Conservation (phyloP, 2,329 filamentous ascomycete species). For the Cladophialophora immunda region DNA sequence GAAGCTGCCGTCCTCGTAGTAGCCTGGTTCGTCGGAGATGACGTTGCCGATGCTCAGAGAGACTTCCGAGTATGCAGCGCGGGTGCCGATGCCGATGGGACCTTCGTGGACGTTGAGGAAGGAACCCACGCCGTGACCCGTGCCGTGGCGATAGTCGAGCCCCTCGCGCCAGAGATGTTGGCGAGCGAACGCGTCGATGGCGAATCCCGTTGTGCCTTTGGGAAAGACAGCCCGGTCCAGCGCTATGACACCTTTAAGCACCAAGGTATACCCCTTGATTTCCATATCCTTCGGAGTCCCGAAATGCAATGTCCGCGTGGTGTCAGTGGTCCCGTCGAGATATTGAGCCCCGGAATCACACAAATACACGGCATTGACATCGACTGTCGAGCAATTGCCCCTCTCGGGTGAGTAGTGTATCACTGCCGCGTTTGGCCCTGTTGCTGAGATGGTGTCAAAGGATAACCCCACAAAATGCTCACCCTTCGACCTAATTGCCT, state of each 20-base stretch:
- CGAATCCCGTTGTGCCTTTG: slow-evolving; percentile 93
- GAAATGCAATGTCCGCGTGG: slow-evolving; percentile 92
- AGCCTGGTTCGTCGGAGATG: slow-evolving; percentile 94
- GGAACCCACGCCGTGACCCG: slow-evolving; percentile 93
- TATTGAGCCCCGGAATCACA: slow-evolving; percentile 99
- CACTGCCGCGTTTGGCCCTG: slow-evolving; percentile 88
- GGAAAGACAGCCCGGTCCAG: slow-evolving; percentile 88
- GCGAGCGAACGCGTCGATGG: slow-evolving; percentile 84
- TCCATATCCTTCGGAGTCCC: slow-evolving; percentile 83
- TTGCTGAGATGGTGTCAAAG: slow-evolving; percentile 95
- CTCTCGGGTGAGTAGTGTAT: slow-evolving; percentile 95
- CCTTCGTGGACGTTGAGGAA: slow-evolving; percentile 98
- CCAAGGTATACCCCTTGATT: slow-evolving; percentile 88
- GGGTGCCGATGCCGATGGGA: slow-evolving; percentile 92
- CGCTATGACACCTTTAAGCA: slow-evolving; percentile 92
- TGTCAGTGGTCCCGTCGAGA: slow-evolving; percentile 93
- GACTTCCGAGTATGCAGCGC: slow-evolving; percentile 90
- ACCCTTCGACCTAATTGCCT: slow-evolving; percentile 66
- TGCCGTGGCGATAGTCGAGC: slow-evolving; percentile 94
- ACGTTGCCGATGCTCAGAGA: slow-evolving; percentile 91
- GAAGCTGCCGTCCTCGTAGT: slow-evolving; percentile 94
- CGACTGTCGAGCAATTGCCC: slow-evolving; percentile 81
- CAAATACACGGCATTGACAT: slow-evolving; percentile 86
- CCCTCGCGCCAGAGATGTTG: slow-evolving; percentile 94
- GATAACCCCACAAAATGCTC: slow-evolving; percentile 87